These are phyloP conservation scores for Tricharina praecox DNA, from an alignment of 495 filamentous ascomycete species.

Conservation along the genomic window DNA sequence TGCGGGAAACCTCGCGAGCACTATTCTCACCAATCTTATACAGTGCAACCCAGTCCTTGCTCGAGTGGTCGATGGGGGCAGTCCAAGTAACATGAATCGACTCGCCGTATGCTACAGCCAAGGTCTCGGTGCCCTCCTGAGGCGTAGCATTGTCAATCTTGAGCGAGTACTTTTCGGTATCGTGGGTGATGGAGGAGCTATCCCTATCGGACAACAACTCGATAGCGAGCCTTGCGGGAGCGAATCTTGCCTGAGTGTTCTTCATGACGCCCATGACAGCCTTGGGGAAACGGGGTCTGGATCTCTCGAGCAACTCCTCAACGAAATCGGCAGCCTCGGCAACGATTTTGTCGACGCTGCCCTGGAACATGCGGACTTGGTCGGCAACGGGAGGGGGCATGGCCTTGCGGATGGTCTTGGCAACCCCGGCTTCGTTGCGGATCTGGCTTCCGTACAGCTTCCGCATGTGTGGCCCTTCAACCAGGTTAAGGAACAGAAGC, in stretches of 20 bases:
- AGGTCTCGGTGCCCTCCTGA: constrained; percentile 34
- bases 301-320: constrained; percentile 75
- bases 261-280: constrained; percentile 74
- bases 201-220: constrained; percentile 38
- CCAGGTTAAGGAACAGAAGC: constrained; percentile 75
- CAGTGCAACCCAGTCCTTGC: constrained; percentile 86
- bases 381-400: constrained; percentile 63
- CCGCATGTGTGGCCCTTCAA: constrained; percentile 96
- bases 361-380: constrained; percentile 45
- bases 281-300: constrained; percentile 71
- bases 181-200: constrained; percentile 52
- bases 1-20: constrained; percentile 61
- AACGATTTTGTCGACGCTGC: constrained; percentile 72
- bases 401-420: constrained; percentile 71
- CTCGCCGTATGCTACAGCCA: constrained; percentile 67
- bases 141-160: constrained; percentile 34
- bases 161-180: constrained; percentile 67
- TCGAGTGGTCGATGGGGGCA: constrained; percentile 78
- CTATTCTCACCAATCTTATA: constrained; percentile 90
- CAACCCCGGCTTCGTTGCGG: constrained; percentile 73
- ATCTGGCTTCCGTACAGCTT: constrained; percentile 81
- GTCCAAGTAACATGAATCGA: constrained; percentile 86
- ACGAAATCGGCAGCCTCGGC: constrained; percentile 71
- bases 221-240: constrained; percentile 73
- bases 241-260: constrained; percentile 77